Evolutionary conservation across 23 red algal genomes (phyloP).

Genomic region (Gracilaria domingensis): DNA sequence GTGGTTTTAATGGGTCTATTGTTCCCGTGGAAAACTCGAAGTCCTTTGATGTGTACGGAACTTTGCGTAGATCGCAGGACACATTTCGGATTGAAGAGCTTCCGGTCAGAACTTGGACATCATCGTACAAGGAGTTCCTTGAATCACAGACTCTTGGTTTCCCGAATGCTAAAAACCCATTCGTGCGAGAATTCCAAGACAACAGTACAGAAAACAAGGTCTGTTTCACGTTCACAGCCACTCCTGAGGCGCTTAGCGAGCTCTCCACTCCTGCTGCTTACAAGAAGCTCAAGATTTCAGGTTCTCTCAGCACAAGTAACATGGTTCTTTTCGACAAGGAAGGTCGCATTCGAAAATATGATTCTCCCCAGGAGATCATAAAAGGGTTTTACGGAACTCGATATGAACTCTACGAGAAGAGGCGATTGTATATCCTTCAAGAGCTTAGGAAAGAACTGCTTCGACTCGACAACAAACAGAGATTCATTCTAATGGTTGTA

Average conservation of each 20-base stretch:
- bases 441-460: conserved; percentile 67
- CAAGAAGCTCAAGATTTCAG: conserved; percentile 88
- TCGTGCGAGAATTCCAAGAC: conserved; percentile 89
- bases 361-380: conserved; percentile 76
- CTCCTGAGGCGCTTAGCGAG: conserved; percentile 12
- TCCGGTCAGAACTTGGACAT: conserved; percentile 89
- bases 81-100: conserved; percentile 83
- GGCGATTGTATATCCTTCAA: conserved; percentile 52
- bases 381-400: conserved; percentile 83
- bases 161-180: conserved; percentile 61
- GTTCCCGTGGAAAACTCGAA: conserved; percentile 56
- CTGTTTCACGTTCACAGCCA: conserved; percentile 77
- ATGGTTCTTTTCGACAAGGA: conserved; percentile 94
- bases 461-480: conserved; percentile 80
- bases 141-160: conserved; percentile 75
- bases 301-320: conserved; percentile 84
- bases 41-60: conserved; percentile 88
- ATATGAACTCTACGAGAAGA: conserved; percentile 78
- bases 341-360: conserved; percentile 91
- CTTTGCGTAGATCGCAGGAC: conserved; percentile 46
- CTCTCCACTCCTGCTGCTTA: conserved; percentile 34
- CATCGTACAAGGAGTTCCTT: conserved; percentile 99
- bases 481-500: conserved; percentile 89
- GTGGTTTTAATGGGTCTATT: conserved; percentile 85
- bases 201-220: conserved; percentile 87